Base-by-base conservation (phyloP, 192 early-diverging fungal genomes). In the Coemansia sp. region DNA sequence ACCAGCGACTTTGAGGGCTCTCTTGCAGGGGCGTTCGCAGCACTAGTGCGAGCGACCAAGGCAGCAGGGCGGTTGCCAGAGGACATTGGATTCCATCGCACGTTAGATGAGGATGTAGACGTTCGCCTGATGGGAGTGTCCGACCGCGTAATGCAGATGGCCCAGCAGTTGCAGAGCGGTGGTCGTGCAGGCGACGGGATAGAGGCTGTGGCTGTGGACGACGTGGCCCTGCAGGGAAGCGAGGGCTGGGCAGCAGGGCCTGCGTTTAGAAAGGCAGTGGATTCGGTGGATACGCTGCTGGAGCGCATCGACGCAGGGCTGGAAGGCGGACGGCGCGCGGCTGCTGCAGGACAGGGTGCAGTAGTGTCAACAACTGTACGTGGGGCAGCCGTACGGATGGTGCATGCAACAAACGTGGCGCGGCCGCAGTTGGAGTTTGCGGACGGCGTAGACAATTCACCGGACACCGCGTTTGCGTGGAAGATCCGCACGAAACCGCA, bases 351-450 rank as follows among this genome's bases (percentile, higher is more conserved):
- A 71, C 57, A 64, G 4, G 38, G 38, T 1, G 12, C 69, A 4
- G 56, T 69, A 5, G 24, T 68, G 34, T 54, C 76, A 25, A 75
- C 78, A 0, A 64, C 68, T 8, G 73, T 81, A 48, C 50, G 4
- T 22, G 26, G 14, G 26, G 77, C 30, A 7, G 54, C 31, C 69
- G 72, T 84, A 56, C 78, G 76, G 27, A 60, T 90, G 56, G 66
- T 92, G 23, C 87, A 92, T 51, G 88, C 89, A 10, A 78, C 83
- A 22, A 88, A 88, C 62, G 88, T 96, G 52, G 65, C 84, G 48
- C 82, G 94, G 9, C 97, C 97, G 54, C 97, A 99, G 78, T 64
- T 95, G 32, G 71, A 72, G 18, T 99, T 99, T 67, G 81, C 84
- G 22, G 96, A 97, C 65, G 83, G 72, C 18, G 76, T 97, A 14